A percentile compares a stretch with the other conserved stretches of the same genome.
Evolutionary conservation across 345 rosid genomes (phyloP).

Genomic region (Passiflora organensis): DNA sequence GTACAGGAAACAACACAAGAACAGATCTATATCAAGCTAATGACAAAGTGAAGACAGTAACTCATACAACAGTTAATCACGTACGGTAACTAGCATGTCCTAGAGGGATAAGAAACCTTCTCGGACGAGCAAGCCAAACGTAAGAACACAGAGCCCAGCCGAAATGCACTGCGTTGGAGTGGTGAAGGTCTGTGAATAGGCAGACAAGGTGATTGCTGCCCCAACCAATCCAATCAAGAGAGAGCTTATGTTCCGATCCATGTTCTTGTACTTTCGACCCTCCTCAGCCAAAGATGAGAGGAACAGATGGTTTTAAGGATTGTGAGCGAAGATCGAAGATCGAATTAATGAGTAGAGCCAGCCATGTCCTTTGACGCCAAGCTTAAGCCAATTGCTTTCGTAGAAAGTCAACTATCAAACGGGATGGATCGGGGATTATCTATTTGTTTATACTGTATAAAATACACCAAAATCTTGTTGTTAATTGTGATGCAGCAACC

Average conservation of each 20-base stretch:
- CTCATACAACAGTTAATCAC: too few species aligned
- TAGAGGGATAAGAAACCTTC: constrained; percentile 57
- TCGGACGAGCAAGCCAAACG: constrained; percentile 59
- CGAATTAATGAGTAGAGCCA: not conserved
- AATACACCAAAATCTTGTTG: too few species aligned
- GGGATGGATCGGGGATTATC: too few species aligned
- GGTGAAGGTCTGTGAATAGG: constrained; percentile 55
- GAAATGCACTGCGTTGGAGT: constrained; percentile 51
- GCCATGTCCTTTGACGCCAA: not conserved
- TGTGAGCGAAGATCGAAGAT: not conserved
- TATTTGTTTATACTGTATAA: too few species aligned
- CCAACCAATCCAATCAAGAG: constrained; percentile 62
- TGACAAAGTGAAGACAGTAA: too few species aligned
- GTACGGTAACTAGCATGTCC: too few species aligned
- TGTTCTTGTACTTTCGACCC: constrained; percentile 1
- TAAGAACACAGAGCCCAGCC: constrained; percentile 56
- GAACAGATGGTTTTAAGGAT: not conserved
- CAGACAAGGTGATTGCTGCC: constrained; percentile 63
- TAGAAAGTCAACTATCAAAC: not conserved
- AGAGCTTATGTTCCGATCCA: constrained; percentile 44
- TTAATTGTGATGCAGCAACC: too few species aligned
- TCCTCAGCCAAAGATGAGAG: not conserved
- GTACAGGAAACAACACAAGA: too few species aligned
- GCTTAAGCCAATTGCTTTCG: not conserved
- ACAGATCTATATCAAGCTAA: too few species aligned